Conservation (phyloP, 768 basidiomycete species). For the Goffeauzyma gilvescens region DNA sequence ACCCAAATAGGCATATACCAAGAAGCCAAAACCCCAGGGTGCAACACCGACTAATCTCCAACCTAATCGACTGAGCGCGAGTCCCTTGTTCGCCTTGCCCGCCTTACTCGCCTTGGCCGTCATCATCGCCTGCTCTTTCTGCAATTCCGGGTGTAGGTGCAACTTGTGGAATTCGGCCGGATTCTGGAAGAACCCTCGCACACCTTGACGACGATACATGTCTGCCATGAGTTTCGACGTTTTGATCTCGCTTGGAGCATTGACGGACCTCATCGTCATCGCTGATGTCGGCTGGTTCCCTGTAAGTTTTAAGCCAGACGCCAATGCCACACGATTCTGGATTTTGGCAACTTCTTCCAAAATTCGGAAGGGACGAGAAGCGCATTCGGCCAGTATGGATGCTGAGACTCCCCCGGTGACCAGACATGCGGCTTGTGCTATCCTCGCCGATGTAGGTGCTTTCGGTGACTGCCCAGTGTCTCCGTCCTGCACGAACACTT, state of each 20-base stretch:
- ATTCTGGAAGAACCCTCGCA: constrained; percentile 20
- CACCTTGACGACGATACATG: constrained; percentile 14
- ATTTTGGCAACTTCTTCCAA: constrained; percentile 7
- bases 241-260: neutral
- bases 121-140: constrained; percentile 1
- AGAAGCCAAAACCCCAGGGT: constrained; percentile 28
- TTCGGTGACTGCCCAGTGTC: neutral
- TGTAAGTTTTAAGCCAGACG: constrained; percentile 3
- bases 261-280: too few relatives aligned
- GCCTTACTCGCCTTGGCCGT: neutral
- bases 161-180: constrained; percentile 9
- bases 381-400: constrained; percentile 21
- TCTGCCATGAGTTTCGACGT: constrained; percentile 6
- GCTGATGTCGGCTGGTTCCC: constrained; percentile 3
- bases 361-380: constrained; percentile 21
- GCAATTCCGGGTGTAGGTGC: neutral
- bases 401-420: constrained; percentile 26
- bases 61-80: constrained; percentile 16
- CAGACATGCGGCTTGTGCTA: constrained; percentile 26
- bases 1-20: constrained; percentile 29
- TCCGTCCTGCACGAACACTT: neutral
- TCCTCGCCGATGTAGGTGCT: constrained; percentile 20
- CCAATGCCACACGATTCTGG: neutral
- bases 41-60: constrained; percentile 27
- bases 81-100: neutral